These are phyloP conservation scores for Pharus latifolius DNA, from an alignment of 176 grass and related monocot species.

Conservation along the genomic window DNA sequence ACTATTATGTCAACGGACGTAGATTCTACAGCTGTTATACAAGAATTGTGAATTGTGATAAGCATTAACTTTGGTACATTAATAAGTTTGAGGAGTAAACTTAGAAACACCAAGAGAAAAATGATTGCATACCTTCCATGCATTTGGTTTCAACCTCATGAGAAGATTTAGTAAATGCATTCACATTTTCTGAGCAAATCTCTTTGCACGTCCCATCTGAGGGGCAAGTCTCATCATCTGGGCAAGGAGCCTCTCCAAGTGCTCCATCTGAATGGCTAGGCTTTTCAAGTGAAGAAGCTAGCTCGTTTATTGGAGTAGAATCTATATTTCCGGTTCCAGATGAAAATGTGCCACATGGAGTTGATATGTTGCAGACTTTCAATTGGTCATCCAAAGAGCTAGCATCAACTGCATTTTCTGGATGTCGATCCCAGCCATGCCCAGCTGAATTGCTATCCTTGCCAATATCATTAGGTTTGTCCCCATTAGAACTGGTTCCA, in stretches of 20 bases:
- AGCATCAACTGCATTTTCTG: too few relatives aligned
- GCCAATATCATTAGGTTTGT: not conserved
- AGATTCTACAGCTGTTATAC: conserved; percentile 17
- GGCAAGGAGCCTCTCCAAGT: not conserved
- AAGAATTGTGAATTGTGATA: conserved; percentile 24
- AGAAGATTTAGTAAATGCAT: conserved; percentile 20
- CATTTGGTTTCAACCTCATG: conserved; percentile 29
- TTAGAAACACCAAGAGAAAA: not conserved
- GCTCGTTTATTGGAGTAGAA: not conserved
- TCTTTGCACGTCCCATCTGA: not conserved
- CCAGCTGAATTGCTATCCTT: not conserved
- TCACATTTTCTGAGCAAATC: conserved; percentile 12
- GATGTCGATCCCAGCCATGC: too few relatives aligned
- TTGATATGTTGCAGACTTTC: not conserved
- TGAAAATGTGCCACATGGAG: not conserved
- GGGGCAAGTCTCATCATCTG: not conserved
- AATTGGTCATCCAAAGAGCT: not conserved
- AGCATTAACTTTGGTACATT: conserved; percentile 2
- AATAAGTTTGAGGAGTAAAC: not conserved
- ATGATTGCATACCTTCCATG: conserved; percentile 27
- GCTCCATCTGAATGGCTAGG: not conserved
- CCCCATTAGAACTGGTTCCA: not conserved
- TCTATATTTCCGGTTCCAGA: not conserved
- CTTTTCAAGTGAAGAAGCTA: conserved; percentile 1
- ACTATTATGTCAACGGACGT: not conserved